Evolutionary conservation across 495 filamentous ascomycete genomes (phyloP).

Genomic region (Cercophora sp.): DNA sequence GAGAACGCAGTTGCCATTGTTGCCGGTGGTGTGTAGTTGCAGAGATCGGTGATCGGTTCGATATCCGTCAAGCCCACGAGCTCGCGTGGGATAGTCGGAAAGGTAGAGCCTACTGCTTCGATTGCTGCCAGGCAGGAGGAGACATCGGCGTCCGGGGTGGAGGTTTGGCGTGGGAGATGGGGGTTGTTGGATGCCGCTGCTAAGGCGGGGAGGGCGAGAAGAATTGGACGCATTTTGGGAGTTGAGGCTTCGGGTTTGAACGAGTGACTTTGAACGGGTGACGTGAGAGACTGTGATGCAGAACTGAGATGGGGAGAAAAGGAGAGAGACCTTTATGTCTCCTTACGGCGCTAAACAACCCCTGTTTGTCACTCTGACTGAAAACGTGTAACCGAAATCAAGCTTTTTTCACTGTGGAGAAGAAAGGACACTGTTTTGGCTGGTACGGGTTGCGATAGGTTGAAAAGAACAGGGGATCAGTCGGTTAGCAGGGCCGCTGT

Average conservation of each 20-base stretch:
- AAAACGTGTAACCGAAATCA: slow-evolving; percentile 2
- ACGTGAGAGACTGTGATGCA: neutral
- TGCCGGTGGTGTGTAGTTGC: slow-evolving; percentile 2
- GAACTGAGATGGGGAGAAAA: neutral
- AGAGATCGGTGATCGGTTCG: neutral
- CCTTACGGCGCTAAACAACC: neutral
- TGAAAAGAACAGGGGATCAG: neutral
- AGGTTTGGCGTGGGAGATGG: neutral
- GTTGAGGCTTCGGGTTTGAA: neutral
- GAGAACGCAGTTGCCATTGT: neutral
- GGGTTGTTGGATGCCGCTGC: neutral
- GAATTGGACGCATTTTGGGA: neutral
- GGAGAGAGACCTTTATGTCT: neutral
- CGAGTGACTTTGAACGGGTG: neutral
- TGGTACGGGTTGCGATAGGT: neutral
- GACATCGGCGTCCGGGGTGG: neutral
- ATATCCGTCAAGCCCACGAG: neutral
- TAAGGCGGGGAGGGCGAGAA: neutral
- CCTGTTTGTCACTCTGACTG: neutral
- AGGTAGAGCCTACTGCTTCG: neutral
- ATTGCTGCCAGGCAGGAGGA: neutral
- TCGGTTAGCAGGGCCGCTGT: neutral
- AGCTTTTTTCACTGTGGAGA: neutral
- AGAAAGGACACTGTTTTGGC: neutral
- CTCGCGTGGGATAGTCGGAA: neutral